Base-by-base conservation (phyloP, 371 early-diverging fungal genomes). In the Circinella umbellata region DNA sequence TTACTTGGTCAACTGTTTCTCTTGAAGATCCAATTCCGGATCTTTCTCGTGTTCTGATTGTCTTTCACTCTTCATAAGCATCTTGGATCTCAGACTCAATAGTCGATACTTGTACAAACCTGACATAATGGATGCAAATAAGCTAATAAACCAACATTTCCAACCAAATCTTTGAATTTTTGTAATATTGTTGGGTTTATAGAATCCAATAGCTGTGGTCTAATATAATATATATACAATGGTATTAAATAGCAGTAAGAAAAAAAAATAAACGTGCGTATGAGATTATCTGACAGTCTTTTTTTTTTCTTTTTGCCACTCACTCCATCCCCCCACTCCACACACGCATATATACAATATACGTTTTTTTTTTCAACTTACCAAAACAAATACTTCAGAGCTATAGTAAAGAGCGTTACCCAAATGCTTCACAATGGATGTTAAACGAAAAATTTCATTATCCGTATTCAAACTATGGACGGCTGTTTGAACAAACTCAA, bases 61-160 rank as follows among this genome's bases (percentile, higher is more conserved):
- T 54, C 53, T 18, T 15, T 55, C 34, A 2, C 27, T 48, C 15
- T 39, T 64, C 37, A 54, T 64, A 20, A 72, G 55, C 14, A 37
- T 11, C 17, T 18, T 34, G 27, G 67, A 68, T 35, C 63, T 77
- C 48, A 71, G 69, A 42, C 73, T 73, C 54, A 82, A 74, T 70
- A 80, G 77, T 62, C 85, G 79, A 37, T 91, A 77, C 81, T 88
- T 84, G 81, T 92, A 91, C 15, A 87, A 64, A 8, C 89, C 82
- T 20, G 80, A 68, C 34, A 86, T 5, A 42, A 89, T 75, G 70
- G 91, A 87, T 63, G 84, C 87, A 14, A 80, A 68, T 39, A 92
- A 72, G 49, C 89, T 91, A 6, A 80, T 71, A 67, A 89, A 72
- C 94, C 94, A 93, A 72, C 87, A 88, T 51, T 77, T 80, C 71